A percentile compares a stretch with the other conserved stretches of the same genome.
These are phyloP conservation scores for Fusarium coicis DNA, from an alignment of 2,329 filamentous ascomycete species.

Conservation along the genomic window DNA sequence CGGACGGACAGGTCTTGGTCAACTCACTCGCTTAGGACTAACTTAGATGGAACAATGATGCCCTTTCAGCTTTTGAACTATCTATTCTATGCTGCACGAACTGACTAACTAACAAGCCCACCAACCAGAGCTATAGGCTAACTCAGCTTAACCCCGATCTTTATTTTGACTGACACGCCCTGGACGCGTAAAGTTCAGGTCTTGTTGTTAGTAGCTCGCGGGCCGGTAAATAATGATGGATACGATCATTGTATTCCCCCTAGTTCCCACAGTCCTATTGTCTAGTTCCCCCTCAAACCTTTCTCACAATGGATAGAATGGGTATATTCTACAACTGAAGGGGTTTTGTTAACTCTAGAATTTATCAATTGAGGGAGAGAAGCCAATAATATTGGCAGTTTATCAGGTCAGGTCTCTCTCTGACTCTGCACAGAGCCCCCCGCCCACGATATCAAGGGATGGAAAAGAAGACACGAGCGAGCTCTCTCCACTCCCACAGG, in stretches of 20 bases:
- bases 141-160: not conserved
- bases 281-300: not conserved
- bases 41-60: constrained; percentile 42
- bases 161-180: constrained; percentile 24
- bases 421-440: constrained; percentile 1
- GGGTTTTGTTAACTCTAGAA: not conserved
- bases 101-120: not conserved
- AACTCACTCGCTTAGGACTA: constrained; percentile 41
- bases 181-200: constrained; percentile 14
- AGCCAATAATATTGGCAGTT: constrained; percentile 38
- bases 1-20: constrained; percentile 41
- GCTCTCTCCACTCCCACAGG: not conserved
- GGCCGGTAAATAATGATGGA: constrained; percentile 25
- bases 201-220: constrained; percentile 12
- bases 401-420: constrained; percentile 22
- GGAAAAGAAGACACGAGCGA: not conserved
- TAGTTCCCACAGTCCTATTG: constrained; percentile 30
- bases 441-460: constrained; percentile 30
- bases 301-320: constrained; percentile 19
- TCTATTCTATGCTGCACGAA: not conserved
- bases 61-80: constrained; percentile 26
- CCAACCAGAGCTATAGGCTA: not conserved
- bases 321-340: constrained; percentile 12
- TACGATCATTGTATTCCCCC: constrained; percentile 19
- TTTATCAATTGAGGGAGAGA: constrained; percentile 27